phyloP scores from a whole-genome alignment of 176 grass and related monocot genomes.

The Cenchrus fungigraminus region DNA sequence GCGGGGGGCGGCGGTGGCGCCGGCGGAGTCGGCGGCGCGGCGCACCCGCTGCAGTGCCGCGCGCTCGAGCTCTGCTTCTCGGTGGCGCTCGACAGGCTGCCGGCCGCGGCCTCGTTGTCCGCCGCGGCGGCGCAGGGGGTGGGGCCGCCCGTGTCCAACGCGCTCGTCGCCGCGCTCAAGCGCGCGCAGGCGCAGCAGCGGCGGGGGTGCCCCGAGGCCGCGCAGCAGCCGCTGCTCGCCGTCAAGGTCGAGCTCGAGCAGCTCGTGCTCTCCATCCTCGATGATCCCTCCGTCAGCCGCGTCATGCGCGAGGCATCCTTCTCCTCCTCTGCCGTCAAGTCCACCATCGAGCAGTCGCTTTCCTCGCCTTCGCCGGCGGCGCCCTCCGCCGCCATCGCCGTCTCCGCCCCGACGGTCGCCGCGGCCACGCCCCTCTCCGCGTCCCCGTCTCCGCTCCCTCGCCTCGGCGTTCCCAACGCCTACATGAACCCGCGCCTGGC shows the following conservation, averaged over 20 bases:
- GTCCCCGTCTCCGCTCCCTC: constrained; percentile 39
- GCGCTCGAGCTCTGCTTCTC: constrained; percentile 93
- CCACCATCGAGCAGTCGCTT: constrained; percentile 74
- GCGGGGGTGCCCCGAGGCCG: constrained; percentile 65
- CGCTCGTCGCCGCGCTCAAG: constrained; percentile 85
- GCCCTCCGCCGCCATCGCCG: constrained; percentile 26
- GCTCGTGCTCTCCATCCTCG: constrained; percentile 84
- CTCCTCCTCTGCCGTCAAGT: constrained; percentile 74
- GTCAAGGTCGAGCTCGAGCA: constrained; percentile 94
- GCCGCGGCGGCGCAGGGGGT: constrained; percentile 36
- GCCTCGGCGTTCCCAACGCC: constrained; percentile 10
- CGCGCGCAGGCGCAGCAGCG: constrained; percentile 90
- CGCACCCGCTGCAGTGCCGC: constrained; percentile 80
- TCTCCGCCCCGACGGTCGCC: constrained; percentile 9
- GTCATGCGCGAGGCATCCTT: constrained; percentile 97
- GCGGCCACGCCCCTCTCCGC: constrained; percentile 28
- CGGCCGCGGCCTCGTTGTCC: constrained; percentile 28
- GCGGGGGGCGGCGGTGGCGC: not conserved
- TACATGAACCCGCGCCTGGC: constrained; percentile 52
- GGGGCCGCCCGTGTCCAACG: constrained; percentile 73
- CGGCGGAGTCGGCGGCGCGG: not conserved
- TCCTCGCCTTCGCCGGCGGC: constrained; percentile 48
- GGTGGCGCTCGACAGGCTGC: constrained; percentile 83
- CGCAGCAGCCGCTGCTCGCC: constrained; percentile 79
- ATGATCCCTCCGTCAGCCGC: constrained; percentile 90